These are phyloP conservation scores for Agaricus blazei DNA, from an alignment of 768 basidiomycete genomes.

Conservation along the genomic window DNA sequence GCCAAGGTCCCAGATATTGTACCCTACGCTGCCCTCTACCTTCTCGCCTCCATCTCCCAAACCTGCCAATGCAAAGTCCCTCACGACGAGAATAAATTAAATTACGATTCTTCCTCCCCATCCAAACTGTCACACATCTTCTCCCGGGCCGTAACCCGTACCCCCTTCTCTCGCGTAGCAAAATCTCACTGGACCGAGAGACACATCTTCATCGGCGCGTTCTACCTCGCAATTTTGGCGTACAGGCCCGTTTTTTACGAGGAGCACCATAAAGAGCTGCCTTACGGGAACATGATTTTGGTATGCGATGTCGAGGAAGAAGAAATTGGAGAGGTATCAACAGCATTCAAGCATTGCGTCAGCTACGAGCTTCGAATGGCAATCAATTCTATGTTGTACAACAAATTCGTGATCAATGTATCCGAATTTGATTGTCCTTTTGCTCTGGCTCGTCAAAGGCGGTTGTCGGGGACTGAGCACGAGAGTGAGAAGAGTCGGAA, in stretches of 20 bases:
- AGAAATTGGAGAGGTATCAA: not conserved
- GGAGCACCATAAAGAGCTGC: not conserved
- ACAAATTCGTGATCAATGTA: not conserved
- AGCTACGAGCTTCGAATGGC: not conserved
- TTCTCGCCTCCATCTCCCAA: not conserved
- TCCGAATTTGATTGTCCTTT: not conserved
- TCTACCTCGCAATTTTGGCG: not conserved
- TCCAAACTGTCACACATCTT: not conserved
- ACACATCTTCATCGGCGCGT: not conserved
- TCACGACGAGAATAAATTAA: not conserved
- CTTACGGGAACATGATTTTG: not conserved
- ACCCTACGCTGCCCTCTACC: not conserved
- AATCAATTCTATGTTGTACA: not conserved
- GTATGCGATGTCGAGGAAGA: not conserved
- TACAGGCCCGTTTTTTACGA: not conserved
- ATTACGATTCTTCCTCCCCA: not conserved
- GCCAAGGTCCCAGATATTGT: not conserved
- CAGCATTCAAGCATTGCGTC: not conserved
- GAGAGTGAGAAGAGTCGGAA: not conserved
- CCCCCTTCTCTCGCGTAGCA: not conserved
- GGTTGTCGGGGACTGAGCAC: not conserved
- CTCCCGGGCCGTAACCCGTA: not conserved
- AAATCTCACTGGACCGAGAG: not conserved
- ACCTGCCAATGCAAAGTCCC: not conserved
- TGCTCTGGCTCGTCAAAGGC: not conserved